Evolutionary conservation across 169 alveolate genomes (phyloP).

Genomic region (Perkinsus olseni): DNA sequence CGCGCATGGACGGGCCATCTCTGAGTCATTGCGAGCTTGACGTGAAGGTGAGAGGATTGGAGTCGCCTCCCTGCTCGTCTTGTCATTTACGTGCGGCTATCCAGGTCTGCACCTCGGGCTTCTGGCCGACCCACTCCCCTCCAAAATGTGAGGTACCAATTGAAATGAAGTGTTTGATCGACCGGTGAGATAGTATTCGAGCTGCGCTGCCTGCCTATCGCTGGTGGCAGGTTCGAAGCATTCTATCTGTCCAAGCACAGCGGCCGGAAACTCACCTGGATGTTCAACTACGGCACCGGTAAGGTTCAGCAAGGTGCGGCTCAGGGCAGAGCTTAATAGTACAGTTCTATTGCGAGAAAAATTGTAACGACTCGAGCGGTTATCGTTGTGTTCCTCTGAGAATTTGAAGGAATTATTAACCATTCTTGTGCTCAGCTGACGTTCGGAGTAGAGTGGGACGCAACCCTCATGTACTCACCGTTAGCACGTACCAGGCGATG

Average conservation of each 20-base stretch:
- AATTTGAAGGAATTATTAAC: not conserved
- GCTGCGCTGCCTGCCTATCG: not conserved
- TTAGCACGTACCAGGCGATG: conserved; percentile 1
- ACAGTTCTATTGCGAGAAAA: no score
- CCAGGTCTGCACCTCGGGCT: conserved; percentile 1
- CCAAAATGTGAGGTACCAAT: not conserved
- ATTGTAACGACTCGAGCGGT: no score
- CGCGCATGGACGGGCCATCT: not conserved
- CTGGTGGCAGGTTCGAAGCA: not conserved
- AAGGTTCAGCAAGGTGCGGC: not conserved
- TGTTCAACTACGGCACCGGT: conserved; percentile 2
- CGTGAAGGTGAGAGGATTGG: not conserved
- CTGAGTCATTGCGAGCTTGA: not conserved
- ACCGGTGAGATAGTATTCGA: not conserved
- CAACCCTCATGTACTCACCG: not conserved
- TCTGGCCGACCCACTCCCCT: conserved; percentile 7
- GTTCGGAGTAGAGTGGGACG: conserved; percentile 2
- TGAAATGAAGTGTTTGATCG: not conserved
- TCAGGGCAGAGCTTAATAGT: no score
- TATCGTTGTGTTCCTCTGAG: no score
- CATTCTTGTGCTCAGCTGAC: not conserved
- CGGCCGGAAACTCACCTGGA: conserved; percentile 6
- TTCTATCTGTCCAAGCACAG: not conserved
- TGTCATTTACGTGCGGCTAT: not conserved
- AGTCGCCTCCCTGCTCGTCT: not conserved